A percentile compares a stretch with the other conserved stretches of the same genome.
phyloP scores from a whole-genome alignment of 169 alveolate genomes.

The Prorocentrum cordatum region DNA sequence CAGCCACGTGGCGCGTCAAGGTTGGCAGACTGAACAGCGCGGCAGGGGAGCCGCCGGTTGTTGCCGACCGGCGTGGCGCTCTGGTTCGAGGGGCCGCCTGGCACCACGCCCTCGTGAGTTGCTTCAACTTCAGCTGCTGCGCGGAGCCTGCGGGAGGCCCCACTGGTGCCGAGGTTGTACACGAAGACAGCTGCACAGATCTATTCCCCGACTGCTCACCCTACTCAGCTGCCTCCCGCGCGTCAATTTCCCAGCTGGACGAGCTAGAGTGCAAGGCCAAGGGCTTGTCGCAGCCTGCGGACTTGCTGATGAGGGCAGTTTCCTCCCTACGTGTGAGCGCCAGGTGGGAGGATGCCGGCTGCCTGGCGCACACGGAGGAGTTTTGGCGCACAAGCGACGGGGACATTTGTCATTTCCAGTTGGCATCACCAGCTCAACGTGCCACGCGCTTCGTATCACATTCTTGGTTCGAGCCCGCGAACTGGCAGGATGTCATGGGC shows the following conservation, averaged over 20 bases:
- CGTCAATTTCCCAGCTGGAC: background rate
- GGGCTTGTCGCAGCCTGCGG: background rate
- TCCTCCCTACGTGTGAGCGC: background rate
- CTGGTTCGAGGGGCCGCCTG: too few species aligned
- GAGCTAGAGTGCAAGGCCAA: background rate
- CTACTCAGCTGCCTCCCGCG: background rate
- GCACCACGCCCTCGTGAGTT: background rate
- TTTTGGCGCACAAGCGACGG: background rate
- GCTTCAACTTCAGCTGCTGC: background rate
- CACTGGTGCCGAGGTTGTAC: background rate
- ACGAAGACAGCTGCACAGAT: too few species aligned
- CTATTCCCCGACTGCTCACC: too few species aligned
- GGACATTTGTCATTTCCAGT: too few species aligned
- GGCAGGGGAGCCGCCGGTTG: too few species aligned
- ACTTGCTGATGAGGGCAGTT: background rate
- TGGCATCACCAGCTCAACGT: too few species aligned
- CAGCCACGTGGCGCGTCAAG: background rate
- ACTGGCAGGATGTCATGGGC: background rate
- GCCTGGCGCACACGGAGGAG: background rate
- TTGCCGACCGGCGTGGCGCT: too few species aligned
- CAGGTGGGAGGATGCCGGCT: background rate
- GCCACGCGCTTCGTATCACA: background rate
- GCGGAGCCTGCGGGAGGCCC: too few species aligned
- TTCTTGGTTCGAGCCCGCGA: background rate
- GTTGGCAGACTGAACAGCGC: background rate